Base-by-base conservation (phyloP, 2,329 filamentous ascomycete genomes). In the Coniochaeta sp. region DNA sequence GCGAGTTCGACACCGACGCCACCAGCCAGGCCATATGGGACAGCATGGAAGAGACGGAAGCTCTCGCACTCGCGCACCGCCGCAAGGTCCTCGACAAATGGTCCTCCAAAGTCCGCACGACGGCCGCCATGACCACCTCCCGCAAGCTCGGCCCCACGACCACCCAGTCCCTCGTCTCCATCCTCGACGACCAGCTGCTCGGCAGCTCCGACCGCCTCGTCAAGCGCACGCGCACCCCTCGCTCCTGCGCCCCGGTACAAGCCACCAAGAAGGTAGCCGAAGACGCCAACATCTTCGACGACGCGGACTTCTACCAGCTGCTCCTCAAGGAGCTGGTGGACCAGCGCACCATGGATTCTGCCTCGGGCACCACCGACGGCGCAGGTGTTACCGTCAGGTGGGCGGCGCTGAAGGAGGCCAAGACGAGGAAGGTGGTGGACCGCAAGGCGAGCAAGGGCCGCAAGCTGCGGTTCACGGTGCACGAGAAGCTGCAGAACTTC, bases 401-500 rank as follows among this genome's bases (percentile, higher is more conserved):
- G 73, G 82, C 84, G 16, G 83, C 87, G 31, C 78, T 83, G 33
- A 82, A 87, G 64, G 87, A 91, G 61, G 85, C 84, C 51, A 95
- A 92, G 75, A 79, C 86, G 53, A 87, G 87, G 70, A 87, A 89
- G 64, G 81, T 85, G 27, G 88, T 97, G 4, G 94, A 99, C 67
- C 91, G 91, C 18, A 94, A 91, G 66, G 94, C 94, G 0, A 95
- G 89, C 66, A 97, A 97, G 71, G 94, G 94, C 6, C 78, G 94
- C 48, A 96, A 96, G 73, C 81, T 99, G 78, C 80, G 90, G 33
- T 99, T 92, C 70, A 94, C 89, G 14, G 90, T 96, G 45, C 91
- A 97, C 65, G 92, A 97, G 73, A 97, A 97, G 74, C 70, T 99
- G 63, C 89, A 96, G 72, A 96, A 96, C 68, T 97, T 97, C 65